Base-by-base conservation (phyloP, 2,329 filamentous ascomycete species). In the Fusarium sterilihyphosum region DNA sequence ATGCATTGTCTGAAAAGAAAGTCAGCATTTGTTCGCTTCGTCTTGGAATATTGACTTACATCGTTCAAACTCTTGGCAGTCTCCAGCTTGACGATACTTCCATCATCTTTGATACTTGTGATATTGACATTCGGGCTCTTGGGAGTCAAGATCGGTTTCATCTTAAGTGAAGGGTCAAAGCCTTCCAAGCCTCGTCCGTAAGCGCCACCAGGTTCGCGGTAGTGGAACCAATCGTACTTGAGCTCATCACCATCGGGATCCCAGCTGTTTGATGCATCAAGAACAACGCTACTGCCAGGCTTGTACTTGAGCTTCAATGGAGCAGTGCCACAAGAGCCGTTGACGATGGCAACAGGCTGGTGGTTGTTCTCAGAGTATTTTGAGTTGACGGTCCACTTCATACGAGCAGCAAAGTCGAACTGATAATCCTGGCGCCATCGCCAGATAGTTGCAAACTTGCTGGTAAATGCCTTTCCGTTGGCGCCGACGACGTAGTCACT, bases 401-500 rank as follows among this genome's bases (percentile, higher is more conserved):
- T 72, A 3, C 69, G 38, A 14, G 69, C 69, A 8, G 69, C 63
- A 47, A 72, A 72, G 38, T 72, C 70, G 3, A 31, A 59, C 17
- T 72, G 70, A 12, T 72, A 72, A 5, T 71, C 70, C 3, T 52
- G 20, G 0, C 68, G 63, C 69, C 69, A 72, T 26, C 68, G 16
- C 69, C 69, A 72, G 3, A 72, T 70, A 0, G 69, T 72, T 2
- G 63, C 69, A 22, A 68, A 71, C 4, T 71, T 63, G 52, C 68
- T 71, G 1, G 49, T 59, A 4, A 72, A 72, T 1, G 20, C 47
- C 24, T 63, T 31, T 0, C 68, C 69, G 8, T 72, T 67, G 2
- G 46, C 59, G 0, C 68, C 68, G 1, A 63, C 31, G 0, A 72
- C 68, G 4, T 58, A 68, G 20, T 72, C 68, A 24, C 38, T 58